phyloP scores from a whole-genome alignment of 2,329 filamentous ascomycete genomes.

The Arachnomyces sp. region DNA sequence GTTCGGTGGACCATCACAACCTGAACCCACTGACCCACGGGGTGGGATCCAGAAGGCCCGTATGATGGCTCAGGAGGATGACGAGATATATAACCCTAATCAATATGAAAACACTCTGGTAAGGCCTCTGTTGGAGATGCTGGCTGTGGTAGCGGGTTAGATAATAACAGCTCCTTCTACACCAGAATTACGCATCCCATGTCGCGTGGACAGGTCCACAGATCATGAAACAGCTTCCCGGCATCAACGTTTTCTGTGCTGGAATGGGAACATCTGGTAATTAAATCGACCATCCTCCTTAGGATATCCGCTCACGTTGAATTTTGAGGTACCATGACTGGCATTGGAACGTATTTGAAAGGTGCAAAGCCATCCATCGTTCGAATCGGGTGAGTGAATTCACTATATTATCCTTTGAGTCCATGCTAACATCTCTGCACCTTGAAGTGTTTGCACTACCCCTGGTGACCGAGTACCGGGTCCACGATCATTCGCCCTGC shows the following conservation, averaged over 20 bases:
- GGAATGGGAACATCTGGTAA: slow-evolving; percentile 48
- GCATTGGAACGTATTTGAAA: slow-evolving; percentile 44
- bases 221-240: slow-evolving; percentile 47
- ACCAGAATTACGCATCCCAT: slow-evolving; percentile 48
- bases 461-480: slow-evolving; percentile 52
- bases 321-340: slow-evolving; percentile 38
- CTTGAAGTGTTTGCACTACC: slow-evolving; percentile 47
- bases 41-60: slow-evolving; percentile 46
- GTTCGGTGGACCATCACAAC: slow-evolving; percentile 52
- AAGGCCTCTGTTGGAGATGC: slow-evolving; percentile 20
- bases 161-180: slow-evolving; percentile 2
- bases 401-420: slow-evolving; percentile 12
- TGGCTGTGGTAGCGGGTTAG: slow-evolving; percentile 2
- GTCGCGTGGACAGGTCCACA: slow-evolving; percentile 53
- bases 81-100: slow-evolving; percentile 44
- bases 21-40: slow-evolving; percentile 45
- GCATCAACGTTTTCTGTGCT: slow-evolving; percentile 49
- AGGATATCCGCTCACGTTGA: neutral
- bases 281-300: neutral
- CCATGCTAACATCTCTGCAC: slow-evolving; percentile 17
- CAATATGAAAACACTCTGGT: slow-evolving; percentile 48
- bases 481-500: slow-evolving; percentile 45
- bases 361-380: slow-evolving; percentile 34
- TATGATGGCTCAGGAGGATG: slow-evolving; percentile 34
- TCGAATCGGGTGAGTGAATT: slow-evolving; percentile 12